Percentiles rank a stretch among this genome's conserved stretches.
Conservation (phyloP, 345 rosid genomes). For the Gossypium arboreum region DNA sequence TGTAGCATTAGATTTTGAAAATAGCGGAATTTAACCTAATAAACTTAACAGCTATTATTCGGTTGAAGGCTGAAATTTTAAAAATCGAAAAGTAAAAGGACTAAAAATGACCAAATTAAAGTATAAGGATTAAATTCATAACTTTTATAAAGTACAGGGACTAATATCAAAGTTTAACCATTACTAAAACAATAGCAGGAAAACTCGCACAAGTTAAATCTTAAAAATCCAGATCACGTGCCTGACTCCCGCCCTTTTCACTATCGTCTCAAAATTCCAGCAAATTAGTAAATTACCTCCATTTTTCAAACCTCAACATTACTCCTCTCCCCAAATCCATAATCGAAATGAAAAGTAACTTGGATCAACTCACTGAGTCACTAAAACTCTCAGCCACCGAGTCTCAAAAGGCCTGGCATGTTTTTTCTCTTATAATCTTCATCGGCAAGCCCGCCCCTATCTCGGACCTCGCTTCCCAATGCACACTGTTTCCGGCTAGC, state of each 20-base stretch:
- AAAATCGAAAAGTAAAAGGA: no score
- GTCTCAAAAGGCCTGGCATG: conserved; percentile 54
- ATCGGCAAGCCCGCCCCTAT: conserved; percentile 42
- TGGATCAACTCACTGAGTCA: conserved; percentile 17
- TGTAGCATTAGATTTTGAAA: no score
- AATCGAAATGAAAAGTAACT: conserved; percentile 29
- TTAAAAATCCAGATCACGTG: conserved; percentile 7
- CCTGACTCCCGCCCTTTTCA: conserved; percentile 22
- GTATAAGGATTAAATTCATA: no score
- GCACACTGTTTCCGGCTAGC: conserved; percentile 38
- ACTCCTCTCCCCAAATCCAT: background rate
- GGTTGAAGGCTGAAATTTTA: no score
- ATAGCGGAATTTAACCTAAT: background rate
- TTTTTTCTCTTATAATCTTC: conserved; percentile 43
- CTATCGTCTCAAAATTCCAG: background rate
- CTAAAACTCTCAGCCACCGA: conserved; percentile 14
- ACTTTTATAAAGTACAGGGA: no score
- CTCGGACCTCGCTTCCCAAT: conserved; percentile 33
- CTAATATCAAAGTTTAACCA: no score
- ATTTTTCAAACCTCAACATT: conserved; percentile 12
- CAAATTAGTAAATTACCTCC: background rate
- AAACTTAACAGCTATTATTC: no score
- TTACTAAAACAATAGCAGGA: conserved; percentile 16
- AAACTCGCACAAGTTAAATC: conserved; percentile 27
- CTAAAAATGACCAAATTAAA: no score